A percentile compares a stretch with the other conserved stretches of the same genome.
Evolutionary conservation across 352 stramenopile species (phyloP).

Genomic region (Phytophthora vignae): DNA sequence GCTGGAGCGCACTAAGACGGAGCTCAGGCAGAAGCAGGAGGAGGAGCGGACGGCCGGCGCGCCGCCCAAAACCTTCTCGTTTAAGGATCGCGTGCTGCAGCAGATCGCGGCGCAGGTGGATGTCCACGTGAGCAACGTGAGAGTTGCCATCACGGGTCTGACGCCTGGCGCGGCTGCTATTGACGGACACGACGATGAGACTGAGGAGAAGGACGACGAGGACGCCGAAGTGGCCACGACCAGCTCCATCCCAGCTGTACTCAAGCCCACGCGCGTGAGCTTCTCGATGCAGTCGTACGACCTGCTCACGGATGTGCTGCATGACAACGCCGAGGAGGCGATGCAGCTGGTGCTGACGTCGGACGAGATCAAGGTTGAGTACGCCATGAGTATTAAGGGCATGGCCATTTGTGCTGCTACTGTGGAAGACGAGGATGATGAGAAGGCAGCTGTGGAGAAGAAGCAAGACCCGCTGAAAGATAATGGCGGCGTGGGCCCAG

Average conservation of each 20-base stretch:
- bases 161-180: constrained; percentile 32
- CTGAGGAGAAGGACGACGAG: constrained; percentile 32
- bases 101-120: constrained; percentile 69
- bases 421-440: constrained; percentile 27
- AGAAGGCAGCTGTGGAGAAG: constrained; percentile 24
- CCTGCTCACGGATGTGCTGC: constrained; percentile 52
- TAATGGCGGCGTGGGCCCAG: constrained; percentile 26
- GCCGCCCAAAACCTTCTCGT: constrained; percentile 47
- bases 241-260: constrained; percentile 30
- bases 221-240: constrained; percentile 28
- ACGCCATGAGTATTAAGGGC: constrained; percentile 58
- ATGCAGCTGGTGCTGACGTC: constrained; percentile 62
- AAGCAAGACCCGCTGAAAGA: constrained; percentile 38
- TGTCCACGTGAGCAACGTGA: constrained; percentile 54
- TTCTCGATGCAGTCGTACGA: constrained; percentile 49
- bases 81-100: constrained; percentile 73
- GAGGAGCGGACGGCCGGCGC: constrained; percentile 19
- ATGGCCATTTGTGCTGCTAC: constrained; percentile 54
- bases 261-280: constrained; percentile 47
- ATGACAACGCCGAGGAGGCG: constrained; percentile 51
- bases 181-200: constrained; percentile 37
- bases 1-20: constrained; percentile 44
- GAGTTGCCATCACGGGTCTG: constrained; percentile 47
- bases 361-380: constrained; percentile 56
- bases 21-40: constrained; percentile 43